Conservation (phyloP, 495 filamentous ascomycete species). For the Podospora australis region DNA sequence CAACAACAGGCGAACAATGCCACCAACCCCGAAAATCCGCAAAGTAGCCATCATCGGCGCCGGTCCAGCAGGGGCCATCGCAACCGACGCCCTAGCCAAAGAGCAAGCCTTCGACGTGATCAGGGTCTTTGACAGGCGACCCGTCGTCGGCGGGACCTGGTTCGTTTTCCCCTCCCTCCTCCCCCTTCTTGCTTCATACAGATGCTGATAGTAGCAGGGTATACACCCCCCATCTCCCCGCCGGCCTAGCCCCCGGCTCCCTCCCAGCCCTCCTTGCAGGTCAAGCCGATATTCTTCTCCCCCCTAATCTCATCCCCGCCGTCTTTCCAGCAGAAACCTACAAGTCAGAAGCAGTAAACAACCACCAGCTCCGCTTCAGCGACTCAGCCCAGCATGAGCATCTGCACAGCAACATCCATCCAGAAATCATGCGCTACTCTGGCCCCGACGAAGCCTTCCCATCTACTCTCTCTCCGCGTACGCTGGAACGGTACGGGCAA, state of each 20-base stretch:
- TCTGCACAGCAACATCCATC: slow-evolving; percentile 40
- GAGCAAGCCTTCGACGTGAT: slow-evolving; percentile 53
- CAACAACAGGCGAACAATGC: no score
- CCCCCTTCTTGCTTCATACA: no score
- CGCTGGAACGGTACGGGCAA: slow-evolving; percentile 23
- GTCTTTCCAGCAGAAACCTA: slow-evolving; percentile 41
- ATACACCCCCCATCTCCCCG: slow-evolving; percentile 30
- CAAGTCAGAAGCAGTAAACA: slow-evolving; percentile 27
- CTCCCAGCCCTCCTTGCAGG: slow-evolving; percentile 37
- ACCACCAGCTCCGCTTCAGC: slow-evolving; percentile 43
- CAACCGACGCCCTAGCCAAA: slow-evolving; percentile 53
- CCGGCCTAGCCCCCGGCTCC: slow-evolving; percentile 34
- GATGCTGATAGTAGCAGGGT: slow-evolving; percentile 13
- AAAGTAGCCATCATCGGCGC: slow-evolving; percentile 55
- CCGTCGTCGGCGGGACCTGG: slow-evolving; percentile 30
- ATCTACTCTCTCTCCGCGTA: slow-evolving; percentile 11
- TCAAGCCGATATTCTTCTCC: background rate
- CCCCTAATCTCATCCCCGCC: slow-evolving; percentile 37
- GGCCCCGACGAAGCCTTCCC: slow-evolving; percentile 37
- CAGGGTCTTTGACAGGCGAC: slow-evolving; percentile 49
- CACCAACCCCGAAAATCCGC: slow-evolving; percentile 21
- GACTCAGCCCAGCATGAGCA: slow-evolving; percentile 43
- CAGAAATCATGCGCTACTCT: slow-evolving; percentile 33
- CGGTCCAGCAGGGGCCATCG: slow-evolving; percentile 53
- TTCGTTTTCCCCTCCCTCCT: background rate